Conservation (phyloP, 106 monocot species). For the Ottelia alismoides region DNA sequence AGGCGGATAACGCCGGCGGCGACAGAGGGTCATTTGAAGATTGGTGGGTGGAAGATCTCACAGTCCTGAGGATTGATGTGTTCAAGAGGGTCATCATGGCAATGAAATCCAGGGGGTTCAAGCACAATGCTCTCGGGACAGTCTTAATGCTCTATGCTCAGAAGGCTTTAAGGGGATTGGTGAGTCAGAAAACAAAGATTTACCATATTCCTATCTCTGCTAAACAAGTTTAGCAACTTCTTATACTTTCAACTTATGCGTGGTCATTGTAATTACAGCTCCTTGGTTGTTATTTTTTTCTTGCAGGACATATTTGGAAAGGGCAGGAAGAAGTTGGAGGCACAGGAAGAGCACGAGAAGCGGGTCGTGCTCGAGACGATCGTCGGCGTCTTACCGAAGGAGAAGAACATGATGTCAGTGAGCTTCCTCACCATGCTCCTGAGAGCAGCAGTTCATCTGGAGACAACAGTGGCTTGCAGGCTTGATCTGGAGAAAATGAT, state of each 20-base stretch:
- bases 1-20: constrained; percentile 2
- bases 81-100: constrained; percentile 56
- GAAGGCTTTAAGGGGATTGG: constrained; percentile 67
- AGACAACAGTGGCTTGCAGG: constrained; percentile 80
- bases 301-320: constrained; percentile 67
- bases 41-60: constrained; percentile 76
- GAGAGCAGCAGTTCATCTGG: constrained; percentile 55
- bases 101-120: constrained; percentile 44
- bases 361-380: constrained; percentile 70
- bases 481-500: constrained; percentile 83
- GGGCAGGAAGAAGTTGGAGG: constrained; percentile 48
- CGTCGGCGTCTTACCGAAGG: constrained; percentile 65
- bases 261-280: no score
- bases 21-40: constrained; percentile 14
- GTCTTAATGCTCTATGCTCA: constrained; percentile 86
- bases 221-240: not conserved
- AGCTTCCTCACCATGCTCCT: constrained; percentile 81
- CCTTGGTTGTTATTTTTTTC: not conserved
- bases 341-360: constrained; percentile 75
- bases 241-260: constrained; percentile 2
- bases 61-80: constrained; percentile 40
- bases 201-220: not conserved
- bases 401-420: constrained; percentile 68
- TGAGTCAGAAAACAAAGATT: constrained; percentile 9
- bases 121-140: constrained; percentile 42